These are phyloP conservation scores for Neurospora terricola DNA, from an alignment of 495 filamentous ascomycete species.

Conservation along the genomic window DNA sequence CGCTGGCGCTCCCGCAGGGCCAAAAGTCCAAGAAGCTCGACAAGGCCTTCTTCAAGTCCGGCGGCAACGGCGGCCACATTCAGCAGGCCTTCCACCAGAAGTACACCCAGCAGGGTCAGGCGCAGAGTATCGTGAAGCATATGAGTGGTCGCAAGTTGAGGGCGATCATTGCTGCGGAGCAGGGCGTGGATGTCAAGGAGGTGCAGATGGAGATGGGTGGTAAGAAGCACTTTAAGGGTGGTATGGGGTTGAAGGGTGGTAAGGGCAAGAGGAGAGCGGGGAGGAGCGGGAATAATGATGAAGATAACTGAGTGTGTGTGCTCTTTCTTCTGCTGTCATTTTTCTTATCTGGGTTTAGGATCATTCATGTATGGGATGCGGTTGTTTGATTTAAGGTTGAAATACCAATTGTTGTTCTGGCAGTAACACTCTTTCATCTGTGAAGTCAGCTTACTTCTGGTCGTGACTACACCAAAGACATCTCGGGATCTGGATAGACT, in stretches of 20 bases:
- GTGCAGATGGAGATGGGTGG: conserved; percentile 48
- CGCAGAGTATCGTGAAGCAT: conserved; percentile 40
- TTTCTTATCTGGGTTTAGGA: background rate
- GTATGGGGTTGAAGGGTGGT: conserved; percentile 45
- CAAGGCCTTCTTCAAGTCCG: conserved; percentile 72
- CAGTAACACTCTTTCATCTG: background rate
- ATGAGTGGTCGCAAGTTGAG: conserved; percentile 77
- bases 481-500: background rate
- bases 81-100: conserved; percentile 75
- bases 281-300: conserved; percentile 11
- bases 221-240: conserved; percentile 95
- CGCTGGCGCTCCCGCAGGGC: conserved; percentile 41
- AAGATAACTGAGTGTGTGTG: conserved; percentile 10
- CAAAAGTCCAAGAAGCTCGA: conserved; percentile 68
- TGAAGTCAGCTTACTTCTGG: background rate
- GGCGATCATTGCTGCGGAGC: conserved; percentile 75
- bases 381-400: background rate
- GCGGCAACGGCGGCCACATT: conserved; percentile 53
- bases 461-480: too few species aligned
- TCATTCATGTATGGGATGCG: background rate
- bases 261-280: conserved; percentile 24
- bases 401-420: background rate
- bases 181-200: conserved; percentile 74
- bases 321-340: background rate
- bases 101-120: conserved; percentile 69